Percentiles rank a stretch among this genome's conserved stretches.
phyloP scores from a whole-genome alignment of 1,139 yeast genomes.

The Debaryomyces sp. region DNA sequence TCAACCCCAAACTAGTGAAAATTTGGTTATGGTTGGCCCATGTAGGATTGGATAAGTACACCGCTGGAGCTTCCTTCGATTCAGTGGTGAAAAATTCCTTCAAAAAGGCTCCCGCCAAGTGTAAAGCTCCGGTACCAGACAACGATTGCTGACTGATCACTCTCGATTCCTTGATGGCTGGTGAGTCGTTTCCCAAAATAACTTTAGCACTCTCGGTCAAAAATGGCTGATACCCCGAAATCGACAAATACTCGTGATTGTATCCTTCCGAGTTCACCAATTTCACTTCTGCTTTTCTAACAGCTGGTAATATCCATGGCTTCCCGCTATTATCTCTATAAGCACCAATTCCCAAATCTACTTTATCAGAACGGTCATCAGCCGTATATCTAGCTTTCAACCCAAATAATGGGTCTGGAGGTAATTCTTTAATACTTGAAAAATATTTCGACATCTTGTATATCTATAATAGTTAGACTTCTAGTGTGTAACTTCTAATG shows the following conservation, averaged over 20 bases:
- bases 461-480: conserved; percentile 2
- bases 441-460: conserved; percentile 39
- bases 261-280: conserved; percentile 53
- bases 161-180: conserved; percentile 54
- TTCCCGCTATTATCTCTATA: conserved; percentile 91
- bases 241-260: conserved; percentile 92
- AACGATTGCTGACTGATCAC: conserved; percentile 82
- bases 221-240: conserved; percentile 75
- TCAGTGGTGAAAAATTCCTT: conserved; percentile 53
- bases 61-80: conserved; percentile 41
- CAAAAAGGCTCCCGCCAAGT: conserved; percentile 79
- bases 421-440: conserved; percentile 58
- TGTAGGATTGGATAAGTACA: conserved; percentile 87
- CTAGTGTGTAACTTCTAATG: not conserved
- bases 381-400: conserved; percentile 72
- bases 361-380: conserved; percentile 69
- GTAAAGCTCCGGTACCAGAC: conserved; percentile 96
- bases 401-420: conserved; percentile 83
- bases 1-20: conserved; percentile 67
- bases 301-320: conserved; percentile 94
- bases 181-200: conserved; percentile 68
- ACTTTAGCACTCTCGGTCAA: conserved; percentile 76
- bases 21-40: conserved; percentile 96
- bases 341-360: conserved; percentile 94
- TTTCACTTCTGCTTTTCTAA: conserved; percentile 67